These are phyloP conservation scores for Arachnomyces sp. DNA, from an alignment of 2,329 filamentous ascomycete genomes.

Conservation along the genomic window DNA sequence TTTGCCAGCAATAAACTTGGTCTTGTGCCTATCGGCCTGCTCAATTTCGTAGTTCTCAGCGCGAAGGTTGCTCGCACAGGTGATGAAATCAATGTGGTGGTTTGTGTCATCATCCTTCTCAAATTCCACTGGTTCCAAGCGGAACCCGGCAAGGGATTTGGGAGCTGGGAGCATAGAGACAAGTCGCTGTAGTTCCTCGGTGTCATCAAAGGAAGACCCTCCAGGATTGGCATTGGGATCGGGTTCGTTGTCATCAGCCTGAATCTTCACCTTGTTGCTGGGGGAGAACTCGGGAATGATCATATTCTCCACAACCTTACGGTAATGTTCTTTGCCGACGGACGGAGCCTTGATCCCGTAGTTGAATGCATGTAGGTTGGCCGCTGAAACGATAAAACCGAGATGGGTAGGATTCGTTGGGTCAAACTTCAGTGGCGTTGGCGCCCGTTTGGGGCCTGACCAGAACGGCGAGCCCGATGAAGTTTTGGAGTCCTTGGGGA, in stretches of 20 bases:
- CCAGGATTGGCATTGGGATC: slow-evolving; percentile 67
- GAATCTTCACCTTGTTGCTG: slow-evolving; percentile 86
- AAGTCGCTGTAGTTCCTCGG: slow-evolving; percentile 65
- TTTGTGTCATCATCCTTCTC: slow-evolving; percentile 99
- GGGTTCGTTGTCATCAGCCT: slow-evolving; percentile 89
- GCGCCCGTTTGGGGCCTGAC: slow-evolving; percentile 96
- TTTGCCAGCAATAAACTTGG: slow-evolving; percentile 99
- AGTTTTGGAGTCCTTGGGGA: slow-evolving; percentile 86
- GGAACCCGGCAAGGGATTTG: slow-evolving; percentile 76
- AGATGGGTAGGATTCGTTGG: slow-evolving; percentile 76
- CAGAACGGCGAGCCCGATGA: slow-evolving; percentile 88
- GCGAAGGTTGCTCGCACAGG: slow-evolving; percentile 88
- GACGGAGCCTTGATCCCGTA: slow-evolving; percentile 88
- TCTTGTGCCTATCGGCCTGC: slow-evolving; percentile 88
- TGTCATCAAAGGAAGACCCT: slow-evolving; percentile 56
- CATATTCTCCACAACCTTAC: slow-evolving; percentile 77
- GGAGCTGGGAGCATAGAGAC: slow-evolving; percentile 65
- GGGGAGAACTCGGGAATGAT: slow-evolving; percentile 94
- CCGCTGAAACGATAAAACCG: slow-evolving; percentile 76
- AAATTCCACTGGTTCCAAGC: slow-evolving; percentile 86
- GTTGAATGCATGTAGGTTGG: slow-evolving; percentile 94
- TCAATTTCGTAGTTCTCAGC: slow-evolving; percentile 98
- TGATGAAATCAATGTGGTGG: slow-evolving; percentile 98
- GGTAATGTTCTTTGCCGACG: slow-evolving; percentile 61
- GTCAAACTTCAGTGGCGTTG: slow-evolving; percentile 84